A percentile compares a stretch with the other conserved stretches of the same genome.
Conservation (phyloP, 352 stramenopile species). For the Elongisporangium anandrum region DNA sequence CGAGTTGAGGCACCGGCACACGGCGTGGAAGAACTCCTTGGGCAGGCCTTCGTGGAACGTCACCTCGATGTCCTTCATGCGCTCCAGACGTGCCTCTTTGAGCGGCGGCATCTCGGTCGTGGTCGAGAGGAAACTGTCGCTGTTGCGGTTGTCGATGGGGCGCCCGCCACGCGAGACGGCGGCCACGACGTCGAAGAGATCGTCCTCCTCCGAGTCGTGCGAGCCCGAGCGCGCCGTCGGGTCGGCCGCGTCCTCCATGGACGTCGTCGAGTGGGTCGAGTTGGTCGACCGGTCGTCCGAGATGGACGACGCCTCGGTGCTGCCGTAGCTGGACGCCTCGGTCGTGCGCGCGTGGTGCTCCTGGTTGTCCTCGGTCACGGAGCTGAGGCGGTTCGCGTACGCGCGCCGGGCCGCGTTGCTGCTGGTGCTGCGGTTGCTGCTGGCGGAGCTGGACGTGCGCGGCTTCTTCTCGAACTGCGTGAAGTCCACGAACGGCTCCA, state of each 20-base stretch:
- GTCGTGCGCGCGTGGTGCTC: conserved; percentile 16
- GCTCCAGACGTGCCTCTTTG: conserved; percentile 66
- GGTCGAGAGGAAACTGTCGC: conserved; percentile 40
- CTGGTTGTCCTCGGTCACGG: conserved; percentile 6
- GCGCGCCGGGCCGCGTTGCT: background rate
- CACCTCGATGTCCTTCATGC: conserved; percentile 74
- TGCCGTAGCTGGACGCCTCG: conserved; percentile 50
- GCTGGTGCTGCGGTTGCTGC: conserved; percentile 1
- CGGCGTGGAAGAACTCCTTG: conserved; percentile 70
- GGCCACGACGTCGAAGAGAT: conserved; percentile 1
- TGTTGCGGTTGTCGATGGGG: conserved; percentile 30
- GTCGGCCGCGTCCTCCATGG: conserved; percentile 13
- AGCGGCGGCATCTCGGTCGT: conserved; percentile 43
- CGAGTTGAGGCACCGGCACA: conserved; percentile 70
- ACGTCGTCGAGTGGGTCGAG: conserved; percentile 25
- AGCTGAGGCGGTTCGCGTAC: conserved; percentile 8
- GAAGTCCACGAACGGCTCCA: conserved; percentile 80
- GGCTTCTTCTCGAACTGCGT: conserved; percentile 64
- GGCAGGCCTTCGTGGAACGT: conserved; percentile 76
- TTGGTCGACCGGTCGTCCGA: conserved; percentile 50
- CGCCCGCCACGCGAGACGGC: background rate
- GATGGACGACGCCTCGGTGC: conserved; percentile 37
- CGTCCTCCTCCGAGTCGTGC: conserved; percentile 7
- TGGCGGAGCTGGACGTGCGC: conserved; percentile 21
- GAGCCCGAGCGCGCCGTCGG: conserved; percentile 11